Percentiles rank a stretch among this genome's conserved stretches.
Conservation (phyloP, 768 basidiomycete genomes). For the Inosperma sp. region DNA sequence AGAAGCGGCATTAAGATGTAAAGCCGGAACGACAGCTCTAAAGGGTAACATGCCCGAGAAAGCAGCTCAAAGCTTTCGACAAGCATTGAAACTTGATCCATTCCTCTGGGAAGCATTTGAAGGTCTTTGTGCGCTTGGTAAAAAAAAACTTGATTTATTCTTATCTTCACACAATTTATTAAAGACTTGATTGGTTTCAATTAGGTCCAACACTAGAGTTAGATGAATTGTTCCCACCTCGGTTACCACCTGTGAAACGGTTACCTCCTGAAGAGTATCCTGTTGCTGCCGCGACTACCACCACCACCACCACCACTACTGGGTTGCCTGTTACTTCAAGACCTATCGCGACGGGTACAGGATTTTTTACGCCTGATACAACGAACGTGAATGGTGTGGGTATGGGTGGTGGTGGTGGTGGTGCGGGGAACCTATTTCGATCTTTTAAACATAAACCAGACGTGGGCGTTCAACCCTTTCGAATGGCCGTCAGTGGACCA, state of each 20-base stretch:
- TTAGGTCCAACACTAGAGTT: conserved; percentile 3
- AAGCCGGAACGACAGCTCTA: conserved; percentile 68
- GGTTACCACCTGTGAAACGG: conserved; percentile 6
- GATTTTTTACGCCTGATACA: conserved; percentile 74
- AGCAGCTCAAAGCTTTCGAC: conserved; percentile 66
- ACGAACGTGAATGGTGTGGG: conserved; percentile 29
- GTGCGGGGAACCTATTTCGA: conserved; percentile 50
- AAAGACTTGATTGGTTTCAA: conserved; percentile 3
- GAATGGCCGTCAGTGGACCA: conserved; percentile 49
- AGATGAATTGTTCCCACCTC: conserved; percentile 4
- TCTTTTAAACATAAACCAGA: conserved; percentile 53
- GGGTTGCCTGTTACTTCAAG: conserved; percentile 49
- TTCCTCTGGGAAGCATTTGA: conserved; percentile 93
- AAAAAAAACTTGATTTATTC: conserved; percentile 18
- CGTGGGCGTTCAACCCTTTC: conserved; percentile 49
- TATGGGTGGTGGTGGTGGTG: background rate
- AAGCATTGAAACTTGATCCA: conserved; percentile 69
- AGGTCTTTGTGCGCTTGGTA: conserved; percentile 77
- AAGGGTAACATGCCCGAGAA: conserved; percentile 75
- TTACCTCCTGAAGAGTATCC: background rate
- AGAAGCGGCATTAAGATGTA: conserved; percentile 70
- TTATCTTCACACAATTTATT: background rate
- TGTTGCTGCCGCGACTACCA: conserved; percentile 33
- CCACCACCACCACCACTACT: conserved; percentile 48
- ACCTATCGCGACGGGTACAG: conserved; percentile 59